A percentile compares a stretch with the other conserved stretches of the same genome.
Evolutionary conservation across 2,329 filamentous ascomycete species (phyloP).

Genomic region (Talaromyces marneffei): DNA sequence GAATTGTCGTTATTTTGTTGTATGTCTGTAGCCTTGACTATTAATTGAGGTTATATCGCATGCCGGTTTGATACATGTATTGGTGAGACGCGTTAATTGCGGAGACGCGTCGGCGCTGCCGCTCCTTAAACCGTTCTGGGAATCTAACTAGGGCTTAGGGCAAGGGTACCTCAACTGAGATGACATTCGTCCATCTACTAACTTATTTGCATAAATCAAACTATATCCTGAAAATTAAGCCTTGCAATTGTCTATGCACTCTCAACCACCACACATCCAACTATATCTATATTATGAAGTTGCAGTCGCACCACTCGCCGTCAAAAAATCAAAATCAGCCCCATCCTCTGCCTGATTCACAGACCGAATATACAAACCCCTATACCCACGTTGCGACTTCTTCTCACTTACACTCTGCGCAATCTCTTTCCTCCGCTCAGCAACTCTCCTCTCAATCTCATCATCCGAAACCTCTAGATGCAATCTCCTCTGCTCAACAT

Average conservation of each 20-base stretch:
- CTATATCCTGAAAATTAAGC: too few species aligned
- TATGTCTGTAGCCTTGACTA: neutral
- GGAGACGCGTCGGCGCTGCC: slow-evolving; percentile 19
- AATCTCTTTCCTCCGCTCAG: slow-evolving; percentile 18
- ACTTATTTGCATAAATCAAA: neutral
- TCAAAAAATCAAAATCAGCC: slow-evolving; percentile 37
- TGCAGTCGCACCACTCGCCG: slow-evolving; percentile 19
- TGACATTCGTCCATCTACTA: neutral
- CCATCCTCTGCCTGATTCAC: slow-evolving; percentile 41
- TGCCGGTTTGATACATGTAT: neutral
- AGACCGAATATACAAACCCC: slow-evolving; percentile 37
- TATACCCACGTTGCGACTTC: slow-evolving; percentile 29
- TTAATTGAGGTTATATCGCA: neutral
- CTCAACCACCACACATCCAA: neutral
- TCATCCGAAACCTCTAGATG: slow-evolving; percentile 39
- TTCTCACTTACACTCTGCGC: slow-evolving; percentile 15
- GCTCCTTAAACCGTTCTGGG: slow-evolving; percentile 16
- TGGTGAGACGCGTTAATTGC: slow-evolving; percentile 21
- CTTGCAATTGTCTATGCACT: too few species aligned
- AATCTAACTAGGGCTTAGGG: slow-evolving; percentile 27
- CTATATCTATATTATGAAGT: neutral
- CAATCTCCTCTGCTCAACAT: slow-evolving; percentile 40
- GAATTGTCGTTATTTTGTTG: neutral
- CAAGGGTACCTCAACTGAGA: slow-evolving; percentile 17
- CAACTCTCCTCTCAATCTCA: slow-evolving; percentile 37